Evolutionary conservation across 768 basidiomycete species (phyloP).

Genomic region (Psilocybe cubensis): DNA sequence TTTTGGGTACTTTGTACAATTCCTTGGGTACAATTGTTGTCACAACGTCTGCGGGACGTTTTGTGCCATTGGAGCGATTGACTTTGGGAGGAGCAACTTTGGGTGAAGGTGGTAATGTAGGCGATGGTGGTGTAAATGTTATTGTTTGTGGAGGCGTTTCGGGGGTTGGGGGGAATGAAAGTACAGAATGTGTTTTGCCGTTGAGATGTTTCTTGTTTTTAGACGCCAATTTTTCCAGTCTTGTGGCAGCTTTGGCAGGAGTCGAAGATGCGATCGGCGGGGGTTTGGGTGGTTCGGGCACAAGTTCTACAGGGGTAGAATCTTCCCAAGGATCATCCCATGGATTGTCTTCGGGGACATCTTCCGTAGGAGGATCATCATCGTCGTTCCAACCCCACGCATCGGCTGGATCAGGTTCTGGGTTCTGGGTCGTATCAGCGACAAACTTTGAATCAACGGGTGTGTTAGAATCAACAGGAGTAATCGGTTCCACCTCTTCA

Average conservation of each 20-base stretch:
- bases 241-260: conserved; percentile 56
- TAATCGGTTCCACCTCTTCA: conserved; percentile 17
- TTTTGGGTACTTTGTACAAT: conserved; percentile 60
- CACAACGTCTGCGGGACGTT: conserved; percentile 22
- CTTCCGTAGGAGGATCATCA: conserved; percentile 36
- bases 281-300: conserved; percentile 33
- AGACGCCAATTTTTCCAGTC: conserved; percentile 55
- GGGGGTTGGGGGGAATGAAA: conserved; percentile 23
- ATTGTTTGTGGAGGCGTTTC: conserved; percentile 18
- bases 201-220: conserved; percentile 53
- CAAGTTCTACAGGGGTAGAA: conserved; percentile 23
- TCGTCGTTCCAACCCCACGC: conserved; percentile 84
- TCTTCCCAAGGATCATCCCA: conserved; percentile 82
- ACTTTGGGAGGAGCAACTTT: conserved; percentile 4
- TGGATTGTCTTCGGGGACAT: conserved; percentile 42
- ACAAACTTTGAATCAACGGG: conserved; percentile 11
- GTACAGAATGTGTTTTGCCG: conserved; percentile 27
- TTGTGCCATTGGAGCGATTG: conserved; percentile 19
- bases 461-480: conserved; percentile 14
- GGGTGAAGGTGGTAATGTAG: conserved; percentile 10
- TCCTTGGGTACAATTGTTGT: conserved; percentile 45
- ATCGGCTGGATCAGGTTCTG: conserved; percentile 51
- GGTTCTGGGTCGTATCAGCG: conserved; percentile 17
- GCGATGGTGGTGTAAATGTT: conserved; percentile 16
- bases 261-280: conserved; percentile 28